Evolutionary conservation across 441 rosid species (phyloP).

Genomic region (Adansonia gregorii): DNA sequence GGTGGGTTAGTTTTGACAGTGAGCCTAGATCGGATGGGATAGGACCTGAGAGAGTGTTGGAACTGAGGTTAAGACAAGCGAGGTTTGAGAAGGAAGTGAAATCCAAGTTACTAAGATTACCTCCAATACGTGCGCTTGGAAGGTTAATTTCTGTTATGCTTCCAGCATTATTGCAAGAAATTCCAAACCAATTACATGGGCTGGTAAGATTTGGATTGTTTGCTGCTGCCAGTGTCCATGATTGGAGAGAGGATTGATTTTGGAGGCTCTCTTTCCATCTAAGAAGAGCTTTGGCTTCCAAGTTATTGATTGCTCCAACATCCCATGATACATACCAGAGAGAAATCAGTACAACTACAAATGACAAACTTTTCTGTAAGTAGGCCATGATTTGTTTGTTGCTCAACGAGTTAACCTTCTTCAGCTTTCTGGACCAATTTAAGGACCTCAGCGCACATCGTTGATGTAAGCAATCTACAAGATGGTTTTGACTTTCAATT

Average conservation of each 20-base stretch:
- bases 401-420: background rate
- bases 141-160: conserved; percentile 16
- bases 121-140: background rate
- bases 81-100: conserved; percentile 43
- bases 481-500: background rate
- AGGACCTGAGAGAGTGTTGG: conserved; percentile 34
- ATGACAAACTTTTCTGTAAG: background rate
- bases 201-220: background rate
- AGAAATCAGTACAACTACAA: conserved; percentile 11
- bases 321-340: background rate
- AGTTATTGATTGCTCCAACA: background rate
- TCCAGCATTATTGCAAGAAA: conserved; percentile 14
- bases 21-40: conserved; percentile 37
- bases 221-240: conserved; percentile 17
- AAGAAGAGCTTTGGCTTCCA: conserved; percentile 24
- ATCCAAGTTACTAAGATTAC: conserved; percentile 10
- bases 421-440: background rate
- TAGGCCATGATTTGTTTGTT: conserved; percentile 6
- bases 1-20: conserved; percentile 36
- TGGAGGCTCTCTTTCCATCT: conserved; percentile 21
- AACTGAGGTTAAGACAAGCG: conserved; percentile 34
- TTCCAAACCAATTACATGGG: conserved; percentile 22
- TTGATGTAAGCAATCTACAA: background rate
- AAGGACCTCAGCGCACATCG: background rate
- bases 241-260: conserved; percentile 12